These are phyloP conservation scores for Rhododendron ovatum DNA, from an alignment of 148 eudicot species.

Conservation along the genomic window DNA sequence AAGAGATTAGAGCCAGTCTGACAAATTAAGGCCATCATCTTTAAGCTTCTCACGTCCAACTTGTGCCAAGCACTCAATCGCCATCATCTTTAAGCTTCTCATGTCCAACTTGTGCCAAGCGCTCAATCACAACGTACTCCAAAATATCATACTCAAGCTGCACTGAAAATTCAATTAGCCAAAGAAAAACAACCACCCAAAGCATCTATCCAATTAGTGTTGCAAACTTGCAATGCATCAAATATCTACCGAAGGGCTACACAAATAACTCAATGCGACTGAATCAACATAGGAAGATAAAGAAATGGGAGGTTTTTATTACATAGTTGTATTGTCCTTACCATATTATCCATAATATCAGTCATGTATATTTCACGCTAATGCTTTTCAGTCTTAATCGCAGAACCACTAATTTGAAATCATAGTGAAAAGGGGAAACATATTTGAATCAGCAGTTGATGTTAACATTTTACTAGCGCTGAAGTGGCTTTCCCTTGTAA, in stretches of 20 bases:
- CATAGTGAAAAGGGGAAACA: not conserved
- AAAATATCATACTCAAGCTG: too few relatives aligned
- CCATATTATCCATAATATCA: not conserved
- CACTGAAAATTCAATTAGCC: conserved; percentile 18
- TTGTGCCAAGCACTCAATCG: conserved; percentile 84
- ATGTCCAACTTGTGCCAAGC: conserved; percentile 59
- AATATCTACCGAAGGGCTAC: not conserved
- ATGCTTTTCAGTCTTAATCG: not conserved
- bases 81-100: conserved; percentile 96
- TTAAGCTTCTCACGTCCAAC: conserved; percentile 91
- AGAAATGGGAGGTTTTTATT: too few relatives aligned
- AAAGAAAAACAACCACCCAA: not conserved
- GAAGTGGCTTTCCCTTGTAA: not conserved
- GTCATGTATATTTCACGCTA: not conserved
- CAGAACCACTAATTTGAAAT: not conserved
- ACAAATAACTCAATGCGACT: not conserved
- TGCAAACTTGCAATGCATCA: not conserved
- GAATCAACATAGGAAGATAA: too few relatives aligned
- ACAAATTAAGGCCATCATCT: conserved; percentile 95
- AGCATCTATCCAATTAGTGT: not conserved
- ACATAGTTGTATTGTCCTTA: not conserved
- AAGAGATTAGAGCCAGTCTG: conserved; percentile 97
- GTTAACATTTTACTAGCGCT: not conserved
- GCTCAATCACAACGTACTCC: too few relatives aligned
- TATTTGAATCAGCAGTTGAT: not conserved